phyloP scores from a whole-genome alignment of 371 early-diverging fungal genomes.

The Mucor piriformis region DNA sequence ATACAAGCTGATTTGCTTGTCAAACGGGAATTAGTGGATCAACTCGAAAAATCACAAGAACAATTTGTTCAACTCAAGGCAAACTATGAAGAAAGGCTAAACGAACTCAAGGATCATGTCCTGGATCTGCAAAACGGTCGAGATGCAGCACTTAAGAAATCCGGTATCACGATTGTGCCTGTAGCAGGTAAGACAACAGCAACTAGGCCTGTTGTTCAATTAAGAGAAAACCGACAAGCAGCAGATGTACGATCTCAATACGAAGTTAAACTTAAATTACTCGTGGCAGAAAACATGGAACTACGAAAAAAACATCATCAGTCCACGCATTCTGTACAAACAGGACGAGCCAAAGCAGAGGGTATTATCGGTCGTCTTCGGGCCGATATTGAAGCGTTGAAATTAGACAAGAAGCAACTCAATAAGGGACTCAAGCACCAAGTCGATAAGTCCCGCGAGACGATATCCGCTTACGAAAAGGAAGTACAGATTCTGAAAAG shows the following conservation, averaged over 20 bases:
- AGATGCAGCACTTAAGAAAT: constrained; percentile 38
- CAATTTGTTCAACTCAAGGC: constrained; percentile 56
- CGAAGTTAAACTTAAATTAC: constrained; percentile 66
- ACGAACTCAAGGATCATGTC: constrained; percentile 58
- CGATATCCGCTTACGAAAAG: constrained; percentile 54
- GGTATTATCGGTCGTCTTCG: constrained; percentile 36
- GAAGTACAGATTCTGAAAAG: constrained; percentile 69
- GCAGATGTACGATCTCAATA: constrained; percentile 48
- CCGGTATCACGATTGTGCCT: background rate
- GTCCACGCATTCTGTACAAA: constrained; percentile 47
- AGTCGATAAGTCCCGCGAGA: constrained; percentile 59
- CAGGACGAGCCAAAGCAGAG: constrained; percentile 53
- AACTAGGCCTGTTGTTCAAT: constrained; percentile 14
- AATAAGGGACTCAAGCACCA: constrained; percentile 68
- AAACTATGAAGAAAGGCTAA: constrained; percentile 71
- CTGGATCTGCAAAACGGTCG: constrained; percentile 61
- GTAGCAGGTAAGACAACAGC: background rate
- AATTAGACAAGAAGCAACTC: constrained; percentile 74
- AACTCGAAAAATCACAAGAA: constrained; percentile 59
- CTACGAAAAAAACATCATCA: constrained; percentile 58
- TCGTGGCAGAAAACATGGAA: constrained; percentile 68
- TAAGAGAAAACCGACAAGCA: constrained; percentile 34
- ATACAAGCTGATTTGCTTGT: constrained; percentile 70
- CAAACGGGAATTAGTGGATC: constrained; percentile 56
- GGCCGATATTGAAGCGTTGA: constrained; percentile 54